Base-by-base conservation (phyloP, 768 basidiomycete species). In the Coprinopsis strossmayeri region DNA sequence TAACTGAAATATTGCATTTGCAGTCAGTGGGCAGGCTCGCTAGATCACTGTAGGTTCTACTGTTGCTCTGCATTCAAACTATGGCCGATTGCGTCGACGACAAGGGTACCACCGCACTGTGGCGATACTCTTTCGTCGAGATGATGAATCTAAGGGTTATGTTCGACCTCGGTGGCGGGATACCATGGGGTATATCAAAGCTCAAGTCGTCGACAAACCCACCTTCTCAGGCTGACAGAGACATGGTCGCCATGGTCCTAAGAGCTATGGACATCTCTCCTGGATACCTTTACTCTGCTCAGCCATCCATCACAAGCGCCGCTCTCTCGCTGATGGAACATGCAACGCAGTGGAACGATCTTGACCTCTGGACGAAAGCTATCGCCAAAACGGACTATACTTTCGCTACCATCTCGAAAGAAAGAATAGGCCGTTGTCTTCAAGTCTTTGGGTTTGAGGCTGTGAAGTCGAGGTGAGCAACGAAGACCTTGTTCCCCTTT, bases 41-140 rank as follows among this genome's bases (percentile, higher is more conserved):
- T 68, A 12, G 61, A 67, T 1, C 62, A 68, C 45, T 65, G 64
- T 68, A 45, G 17, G 63, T n/a, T n/a, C n/a, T 46, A 18, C 15
- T 27, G n/a, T 10, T 38, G 51, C 20, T 17, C 3, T 30, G 21
- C 15, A 32, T 32, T 32, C 17, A 17, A 17, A 28, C 48, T 21
- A 44, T 24, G 27, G 13, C 1, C 10, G 18, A 20, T 42, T n/a
- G n/a, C n/a, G n/a, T n/a, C n/a, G n/a, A n/a, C n/a, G n/a, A n/a
- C n/a, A 7, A 58, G 56, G 51, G 49, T 55, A 53, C 45, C 51
- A 45, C 23, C 37, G 56, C n/a, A 65, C 68, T 2, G 68, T 65
- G 15, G 54, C 70, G 7, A 50, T 71, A 13, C 34, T 71, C 15
- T 54, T 60, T 24, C 62, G 48, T n/a, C 35, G 59, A 34, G 53